These are phyloP conservation scores for Spathaspora sp. DNA, from an alignment of 1,139 yeast genomes.

Conservation along the genomic window DNA sequence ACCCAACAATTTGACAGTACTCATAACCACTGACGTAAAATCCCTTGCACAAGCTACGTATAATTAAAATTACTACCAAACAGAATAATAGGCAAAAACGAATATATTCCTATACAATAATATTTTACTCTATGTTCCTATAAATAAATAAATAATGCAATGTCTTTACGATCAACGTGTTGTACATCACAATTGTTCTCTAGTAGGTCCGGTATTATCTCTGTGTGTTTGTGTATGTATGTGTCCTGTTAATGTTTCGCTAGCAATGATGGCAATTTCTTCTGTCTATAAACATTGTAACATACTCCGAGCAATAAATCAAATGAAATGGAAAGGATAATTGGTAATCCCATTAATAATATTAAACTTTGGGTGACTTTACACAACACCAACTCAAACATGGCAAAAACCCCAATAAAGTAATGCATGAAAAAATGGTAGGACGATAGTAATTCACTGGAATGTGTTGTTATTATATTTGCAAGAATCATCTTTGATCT, in stretches of 20 bases:
- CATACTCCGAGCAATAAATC: slow-evolving; percentile 1
- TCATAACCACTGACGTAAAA: no score
- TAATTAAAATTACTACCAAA: no score
- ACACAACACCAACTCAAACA: slow-evolving; percentile 1
- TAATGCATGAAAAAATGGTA: slow-evolving; percentile 1
- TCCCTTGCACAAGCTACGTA: no score
- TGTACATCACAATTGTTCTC: not conserved
- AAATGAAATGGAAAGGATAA: slow-evolving; percentile 1
- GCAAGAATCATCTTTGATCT: not conserved
- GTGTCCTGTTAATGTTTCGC: not conserved
- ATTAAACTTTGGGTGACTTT: not conserved
- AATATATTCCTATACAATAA: no score
- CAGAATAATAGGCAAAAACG: no score
- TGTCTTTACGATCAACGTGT: no score
- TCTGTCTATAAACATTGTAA: not conserved
- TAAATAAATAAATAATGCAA: no score
- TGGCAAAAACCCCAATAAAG: not conserved
- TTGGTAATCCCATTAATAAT: slow-evolving; percentile 4
- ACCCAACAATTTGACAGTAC: no score
- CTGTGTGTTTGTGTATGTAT: no score
- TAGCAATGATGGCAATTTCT: not conserved
- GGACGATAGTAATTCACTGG: not conserved
- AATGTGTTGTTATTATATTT: slow-evolving; percentile 2
- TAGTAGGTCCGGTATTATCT: no score
- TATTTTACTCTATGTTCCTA: no score